Conservation (phyloP, 2,329 filamentous ascomycete genomes). For the Aspergillus alliaceus region DNA sequence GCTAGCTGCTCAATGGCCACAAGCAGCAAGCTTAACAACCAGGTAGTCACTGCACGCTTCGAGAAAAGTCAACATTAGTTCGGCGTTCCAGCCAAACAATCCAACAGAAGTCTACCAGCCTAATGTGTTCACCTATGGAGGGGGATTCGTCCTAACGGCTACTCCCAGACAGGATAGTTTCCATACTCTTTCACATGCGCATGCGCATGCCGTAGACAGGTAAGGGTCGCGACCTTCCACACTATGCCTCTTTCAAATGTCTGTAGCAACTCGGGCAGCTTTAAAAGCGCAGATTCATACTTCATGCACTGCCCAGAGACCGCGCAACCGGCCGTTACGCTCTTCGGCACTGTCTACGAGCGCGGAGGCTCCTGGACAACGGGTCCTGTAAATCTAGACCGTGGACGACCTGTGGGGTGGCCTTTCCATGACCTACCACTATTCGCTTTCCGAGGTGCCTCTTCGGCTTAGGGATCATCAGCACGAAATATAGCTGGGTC, state of each 20-base stretch:
- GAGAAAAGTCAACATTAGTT: no score
- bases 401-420: no score
- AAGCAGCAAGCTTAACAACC: no score
- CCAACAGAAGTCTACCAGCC: neutral
- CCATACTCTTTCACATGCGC: neutral
- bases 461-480: no score
- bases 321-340: neutral
- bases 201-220: neutral
- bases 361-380: no score
- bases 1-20: no score
- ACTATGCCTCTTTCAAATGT: neutral
- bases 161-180: neutral
- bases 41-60: no score
- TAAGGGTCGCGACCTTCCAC: neutral
- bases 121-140: neutral
- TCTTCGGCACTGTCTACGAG: neutral
- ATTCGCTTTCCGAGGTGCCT: no score
- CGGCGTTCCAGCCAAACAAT: no score
- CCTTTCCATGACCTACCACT: no score
- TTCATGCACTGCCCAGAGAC: neutral
- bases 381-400: no score
- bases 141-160: neutral
- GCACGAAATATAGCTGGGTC: no score
- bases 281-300: neutral
- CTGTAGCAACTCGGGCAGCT: neutral